Percentiles rank a stretch among this genome's conserved stretches.
These are phyloP conservation scores for Talaromyces wortmannii DNA, from an alignment of 495 filamentous ascomycete genomes.

Conservation along the genomic window DNA sequence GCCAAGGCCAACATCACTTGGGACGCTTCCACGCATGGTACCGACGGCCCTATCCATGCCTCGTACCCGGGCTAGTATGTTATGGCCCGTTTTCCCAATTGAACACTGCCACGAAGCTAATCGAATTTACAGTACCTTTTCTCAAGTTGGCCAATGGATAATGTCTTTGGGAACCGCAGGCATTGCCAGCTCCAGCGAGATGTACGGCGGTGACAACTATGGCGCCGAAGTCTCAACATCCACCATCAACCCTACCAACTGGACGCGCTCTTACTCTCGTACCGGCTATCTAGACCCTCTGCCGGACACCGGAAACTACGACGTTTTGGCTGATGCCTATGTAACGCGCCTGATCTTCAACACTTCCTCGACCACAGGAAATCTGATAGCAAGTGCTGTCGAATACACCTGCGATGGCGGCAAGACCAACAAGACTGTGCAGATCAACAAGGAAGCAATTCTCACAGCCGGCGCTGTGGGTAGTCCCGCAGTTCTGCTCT, in stretches of 20 bases:
- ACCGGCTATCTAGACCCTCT: slow-evolving; percentile 36
- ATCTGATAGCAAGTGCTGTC: slow-evolving; percentile 19
- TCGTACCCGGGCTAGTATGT: slow-evolving; percentile 40
- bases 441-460: slow-evolving; percentile 47
- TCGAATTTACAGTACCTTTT: slow-evolving; percentile 15
- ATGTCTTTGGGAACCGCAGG: slow-evolving; percentile 15
- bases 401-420: slow-evolving; percentile 24
- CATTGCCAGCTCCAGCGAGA: slow-evolving; percentile 14
- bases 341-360: slow-evolving; percentile 36
- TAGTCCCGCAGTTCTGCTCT: slow-evolving; percentile 46
- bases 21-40: slow-evolving; percentile 25
- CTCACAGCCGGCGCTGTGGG: slow-evolving; percentile 48
- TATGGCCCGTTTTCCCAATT: neutral
- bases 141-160: slow-evolving; percentile 22
- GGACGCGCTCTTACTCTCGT: slow-evolving; percentile 27
- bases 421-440: slow-evolving; percentile 18
- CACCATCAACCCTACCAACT: slow-evolving; percentile 24
- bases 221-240: slow-evolving; percentile 26
- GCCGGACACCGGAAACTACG: slow-evolving; percentile 26
- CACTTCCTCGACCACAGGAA: slow-evolving; percentile 12
- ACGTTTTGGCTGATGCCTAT: slow-evolving; percentile 35
- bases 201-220: slow-evolving; percentile 24
- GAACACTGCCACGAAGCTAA: neutral
- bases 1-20: slow-evolving; percentile 30
- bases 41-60: slow-evolving; percentile 36